Evolutionary conservation across 352 stramenopile species (phyloP).

Genomic region (Plasmopara muralis): DNA sequence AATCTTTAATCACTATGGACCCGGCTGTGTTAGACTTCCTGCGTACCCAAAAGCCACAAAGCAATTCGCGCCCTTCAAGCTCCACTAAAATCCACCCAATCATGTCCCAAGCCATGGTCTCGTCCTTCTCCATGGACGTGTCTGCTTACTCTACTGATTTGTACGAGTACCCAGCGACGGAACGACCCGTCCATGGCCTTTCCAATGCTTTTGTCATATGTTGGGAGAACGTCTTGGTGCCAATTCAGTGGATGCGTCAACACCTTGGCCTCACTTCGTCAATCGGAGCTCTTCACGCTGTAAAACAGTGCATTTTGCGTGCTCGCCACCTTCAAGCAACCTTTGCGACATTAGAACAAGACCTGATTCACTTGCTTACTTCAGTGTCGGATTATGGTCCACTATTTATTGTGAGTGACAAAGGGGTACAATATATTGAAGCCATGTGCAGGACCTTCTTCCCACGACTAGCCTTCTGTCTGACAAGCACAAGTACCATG

Average conservation of each 20-base stretch:
- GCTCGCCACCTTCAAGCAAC: constrained; percentile 40
- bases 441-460: constrained; percentile 56
- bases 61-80: neutral
- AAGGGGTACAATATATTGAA: constrained; percentile 57
- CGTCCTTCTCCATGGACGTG: constrained; percentile 59
- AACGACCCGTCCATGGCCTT: constrained; percentile 17
- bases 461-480: constrained; percentile 52
- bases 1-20: constrained; percentile 19
- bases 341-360: constrained; percentile 54
- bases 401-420: constrained; percentile 61
- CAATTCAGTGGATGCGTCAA: constrained; percentile 57
- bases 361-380: constrained; percentile 44
- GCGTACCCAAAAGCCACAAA: constrained; percentile 12
- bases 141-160: constrained; percentile 48
- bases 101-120: constrained; percentile 47
- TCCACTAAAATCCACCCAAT: constrained; percentile 14
- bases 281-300: constrained; percentile 29
- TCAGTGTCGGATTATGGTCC: constrained; percentile 39
- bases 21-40: constrained; percentile 27
- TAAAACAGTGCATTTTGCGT: constrained; percentile 40
- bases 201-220: constrained; percentile 57
- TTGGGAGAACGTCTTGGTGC: constrained; percentile 63
- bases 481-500: constrained; percentile 39
- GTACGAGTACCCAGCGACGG: constrained; percentile 41
- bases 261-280: constrained; percentile 41